Evolutionary conservation across 2,329 filamentous ascomycete genomes (phyloP).

Genomic region (Aspergillus puulaauensis): DNA sequence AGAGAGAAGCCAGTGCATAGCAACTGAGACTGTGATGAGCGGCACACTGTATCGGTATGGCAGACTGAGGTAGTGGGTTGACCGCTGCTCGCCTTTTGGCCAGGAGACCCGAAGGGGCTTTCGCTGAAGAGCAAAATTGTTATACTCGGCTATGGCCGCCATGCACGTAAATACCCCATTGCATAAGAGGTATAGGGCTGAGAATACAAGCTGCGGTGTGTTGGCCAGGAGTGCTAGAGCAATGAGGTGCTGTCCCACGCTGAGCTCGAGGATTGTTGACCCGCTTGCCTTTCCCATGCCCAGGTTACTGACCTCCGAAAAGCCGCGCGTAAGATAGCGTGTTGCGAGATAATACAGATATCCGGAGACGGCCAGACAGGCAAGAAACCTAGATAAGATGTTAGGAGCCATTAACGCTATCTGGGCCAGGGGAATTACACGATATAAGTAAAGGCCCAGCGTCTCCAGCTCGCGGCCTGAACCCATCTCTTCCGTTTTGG

Average conservation of each 20-base stretch:
- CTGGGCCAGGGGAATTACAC: background rate
- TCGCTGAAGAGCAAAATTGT: constrained; percentile 34
- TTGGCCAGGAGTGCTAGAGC: constrained; percentile 27
- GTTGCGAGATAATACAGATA: background rate
- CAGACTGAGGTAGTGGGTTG: constrained; percentile 47
- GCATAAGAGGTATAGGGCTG: constrained; percentile 34
- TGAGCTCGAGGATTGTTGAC: background rate
- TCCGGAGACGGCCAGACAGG: background rate
- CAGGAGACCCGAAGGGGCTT: constrained; percentile 47
- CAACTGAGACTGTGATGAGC: constrained; percentile 28
- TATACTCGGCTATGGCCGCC: constrained; percentile 51
- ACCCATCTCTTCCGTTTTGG: background rate
- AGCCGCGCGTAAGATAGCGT: too few species aligned
- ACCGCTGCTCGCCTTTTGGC: constrained; percentile 42
- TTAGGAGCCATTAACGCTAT: background rate
- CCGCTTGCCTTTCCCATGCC: background rate
- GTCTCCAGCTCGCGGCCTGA: background rate
- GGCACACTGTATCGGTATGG: constrained; percentile 36
- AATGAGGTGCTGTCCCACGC: background rate
- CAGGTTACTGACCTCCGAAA: background rate
- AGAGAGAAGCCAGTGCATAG: constrained; percentile 50
- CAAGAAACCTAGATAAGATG: background rate
- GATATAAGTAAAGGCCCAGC: background rate
- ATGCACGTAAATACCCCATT: constrained; percentile 46
- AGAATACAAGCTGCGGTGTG: constrained; percentile 33